phyloP scores from a whole-genome alignment of 2,329 filamentous ascomycete species.

The Didymella glomerata region DNA sequence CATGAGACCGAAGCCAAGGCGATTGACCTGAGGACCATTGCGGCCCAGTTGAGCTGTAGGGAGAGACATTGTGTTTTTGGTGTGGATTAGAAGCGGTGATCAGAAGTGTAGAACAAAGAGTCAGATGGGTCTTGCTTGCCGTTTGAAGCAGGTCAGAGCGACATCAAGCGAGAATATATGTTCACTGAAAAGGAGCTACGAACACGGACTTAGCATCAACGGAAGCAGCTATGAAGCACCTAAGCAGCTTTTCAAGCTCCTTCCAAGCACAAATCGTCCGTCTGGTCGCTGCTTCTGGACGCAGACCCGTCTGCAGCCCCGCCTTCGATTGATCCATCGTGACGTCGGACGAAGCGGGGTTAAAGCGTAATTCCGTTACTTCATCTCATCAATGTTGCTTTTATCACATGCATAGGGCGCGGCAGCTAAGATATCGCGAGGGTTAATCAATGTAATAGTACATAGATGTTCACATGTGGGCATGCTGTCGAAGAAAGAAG shows the following conservation, averaged over 20 bases:
- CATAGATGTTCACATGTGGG: not conserved
- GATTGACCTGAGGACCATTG: conserved; percentile 61
- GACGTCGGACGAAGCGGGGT: conserved; percentile 12
- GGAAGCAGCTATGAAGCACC: not conserved
- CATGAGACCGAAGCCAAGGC: conserved; percentile 65
- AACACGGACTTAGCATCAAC: conserved; percentile 3
- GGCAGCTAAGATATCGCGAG: not conserved
- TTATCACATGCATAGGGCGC: not conserved
- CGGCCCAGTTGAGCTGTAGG: conserved; percentile 60
- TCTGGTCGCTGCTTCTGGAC: not conserved
- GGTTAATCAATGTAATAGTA: not conserved
- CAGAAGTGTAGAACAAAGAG: not conserved
- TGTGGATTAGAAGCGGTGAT: too few relatives aligned
- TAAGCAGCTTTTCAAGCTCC: not conserved
- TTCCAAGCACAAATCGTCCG: not conserved
- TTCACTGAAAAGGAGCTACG: not conserved
- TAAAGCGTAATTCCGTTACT: not conserved
- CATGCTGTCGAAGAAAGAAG: not conserved
- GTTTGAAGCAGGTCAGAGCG: not conserved
- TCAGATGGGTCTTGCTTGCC: not conserved
- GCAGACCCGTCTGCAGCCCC: not conserved
- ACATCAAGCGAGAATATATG: conserved; percentile 1
- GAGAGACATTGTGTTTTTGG: conserved; percentile 39
- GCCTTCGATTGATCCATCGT: not conserved
- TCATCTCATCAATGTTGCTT: not conserved